phyloP scores from a whole-genome alignment of 139 green algal species.

The Micromonas commoda region DNA sequence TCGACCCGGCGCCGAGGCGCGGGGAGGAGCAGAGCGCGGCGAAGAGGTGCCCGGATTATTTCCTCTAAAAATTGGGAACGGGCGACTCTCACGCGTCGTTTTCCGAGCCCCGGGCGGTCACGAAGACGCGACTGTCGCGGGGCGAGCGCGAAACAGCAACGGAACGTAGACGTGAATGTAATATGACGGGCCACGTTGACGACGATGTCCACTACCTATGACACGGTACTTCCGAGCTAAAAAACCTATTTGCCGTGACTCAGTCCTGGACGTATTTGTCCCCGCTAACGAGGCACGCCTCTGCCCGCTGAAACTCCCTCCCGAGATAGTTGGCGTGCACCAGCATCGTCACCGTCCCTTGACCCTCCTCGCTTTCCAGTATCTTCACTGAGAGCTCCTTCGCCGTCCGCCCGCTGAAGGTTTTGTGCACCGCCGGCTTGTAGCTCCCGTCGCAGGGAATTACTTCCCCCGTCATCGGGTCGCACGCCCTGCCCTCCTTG shows the following conservation, averaged over 20 bases:
- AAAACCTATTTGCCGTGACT: too few species aligned
- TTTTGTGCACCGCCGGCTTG: slow-evolving; percentile 21
- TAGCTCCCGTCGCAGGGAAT: slow-evolving; percentile 51
- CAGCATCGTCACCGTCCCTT: slow-evolving; percentile 41
- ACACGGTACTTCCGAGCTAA: too few species aligned
- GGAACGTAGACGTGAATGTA: background rate
- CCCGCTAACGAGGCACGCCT: slow-evolving; percentile 41
- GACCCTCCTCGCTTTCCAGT: slow-evolving; percentile 35
- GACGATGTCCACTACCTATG: too few species aligned
- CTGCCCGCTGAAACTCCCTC: slow-evolving; percentile 54
- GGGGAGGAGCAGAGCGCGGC: slow-evolving; percentile 17
- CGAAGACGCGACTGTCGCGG: background rate
- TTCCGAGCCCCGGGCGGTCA: too few species aligned
- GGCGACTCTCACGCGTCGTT: background rate
- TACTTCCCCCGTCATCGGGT: slow-evolving; percentile 50
- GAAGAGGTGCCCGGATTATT: slow-evolving; percentile 25
- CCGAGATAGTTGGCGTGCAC: slow-evolving; percentile 60
- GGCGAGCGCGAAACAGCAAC: background rate
- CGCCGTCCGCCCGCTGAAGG: slow-evolving; percentile 45
- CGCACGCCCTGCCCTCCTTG: slow-evolving; percentile 51
- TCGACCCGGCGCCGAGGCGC: slow-evolving; percentile 68
- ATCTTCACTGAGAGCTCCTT: slow-evolving; percentile 54
- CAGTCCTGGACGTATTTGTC: slow-evolving; percentile 55
- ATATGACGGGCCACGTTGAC: too few species aligned
- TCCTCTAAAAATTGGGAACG: slow-evolving; percentile 17